Percentiles rank a stretch among this genome's conserved stretches.
phyloP scores from a whole-genome alignment of 2,329 filamentous ascomycete species.

The Fonsecaea pugnacius region DNA sequence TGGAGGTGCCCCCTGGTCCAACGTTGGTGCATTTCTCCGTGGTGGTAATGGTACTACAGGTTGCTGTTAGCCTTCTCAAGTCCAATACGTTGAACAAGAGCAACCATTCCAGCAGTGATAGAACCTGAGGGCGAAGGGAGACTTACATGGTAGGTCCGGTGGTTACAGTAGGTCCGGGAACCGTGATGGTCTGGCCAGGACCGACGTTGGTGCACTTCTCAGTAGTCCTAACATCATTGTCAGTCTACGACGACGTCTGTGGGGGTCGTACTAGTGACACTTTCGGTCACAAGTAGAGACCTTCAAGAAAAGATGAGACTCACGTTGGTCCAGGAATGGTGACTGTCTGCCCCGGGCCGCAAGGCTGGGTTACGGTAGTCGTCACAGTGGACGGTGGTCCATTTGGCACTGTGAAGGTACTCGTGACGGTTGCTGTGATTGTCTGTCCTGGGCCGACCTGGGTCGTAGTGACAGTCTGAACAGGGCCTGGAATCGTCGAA shows the following conservation, averaged over 20 bases:
- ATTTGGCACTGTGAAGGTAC: not conserved
- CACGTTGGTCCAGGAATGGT: conserved; percentile 7
- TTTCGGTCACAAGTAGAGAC: not conserved
- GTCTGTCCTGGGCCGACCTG: not conserved
- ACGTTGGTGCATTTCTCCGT: conserved; percentile 1
- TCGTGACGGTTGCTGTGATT: not conserved
- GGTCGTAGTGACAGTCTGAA: conserved; percentile 4
- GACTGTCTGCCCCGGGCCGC: conserved; percentile 4
- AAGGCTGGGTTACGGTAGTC: not conserved
- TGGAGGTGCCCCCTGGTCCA: conserved; percentile 1
- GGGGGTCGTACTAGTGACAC: not conserved
- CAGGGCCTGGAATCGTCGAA: conserved; percentile 8
- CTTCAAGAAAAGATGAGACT: not conserved
- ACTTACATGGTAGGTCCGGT: conserved; percentile 1
- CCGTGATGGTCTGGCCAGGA: not conserved
- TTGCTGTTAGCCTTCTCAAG: not conserved
- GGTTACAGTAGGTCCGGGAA: conserved; percentile 1
- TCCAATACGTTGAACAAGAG: not conserved
- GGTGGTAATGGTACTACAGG: not conserved
- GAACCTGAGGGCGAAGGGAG: not conserved
- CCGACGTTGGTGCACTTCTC: not conserved
- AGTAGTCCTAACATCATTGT: not conserved
- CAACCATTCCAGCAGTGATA: not conserved
- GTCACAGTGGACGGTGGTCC: not conserved
- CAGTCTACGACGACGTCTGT: not conserved